phyloP scores from a whole-genome alignment of 257 asterid genomes.

The Solanum paucissectum region DNA sequence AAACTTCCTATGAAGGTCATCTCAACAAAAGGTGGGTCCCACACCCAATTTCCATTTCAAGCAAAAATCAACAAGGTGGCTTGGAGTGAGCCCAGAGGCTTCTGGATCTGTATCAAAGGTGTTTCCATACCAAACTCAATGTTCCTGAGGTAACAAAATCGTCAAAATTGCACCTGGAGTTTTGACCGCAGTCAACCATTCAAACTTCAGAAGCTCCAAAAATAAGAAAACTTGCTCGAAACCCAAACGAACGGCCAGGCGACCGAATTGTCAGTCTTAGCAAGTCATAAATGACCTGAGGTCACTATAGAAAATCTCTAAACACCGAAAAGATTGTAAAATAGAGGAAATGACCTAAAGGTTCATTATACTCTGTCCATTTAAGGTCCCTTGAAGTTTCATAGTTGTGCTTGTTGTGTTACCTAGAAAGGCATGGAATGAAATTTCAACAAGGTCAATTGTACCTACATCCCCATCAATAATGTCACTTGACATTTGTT shows the following conservation, averaged over 20 bases:
- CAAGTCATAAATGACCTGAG: background rate
- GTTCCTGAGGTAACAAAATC: background rate
- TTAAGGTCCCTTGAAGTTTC: background rate
- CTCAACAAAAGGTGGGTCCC: background rate
- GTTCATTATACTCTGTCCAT: background rate
- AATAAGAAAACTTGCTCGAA: background rate
- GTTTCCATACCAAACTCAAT: background rate
- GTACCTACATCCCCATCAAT: background rate
- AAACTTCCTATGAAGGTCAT: no score
- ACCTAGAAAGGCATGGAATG: background rate
- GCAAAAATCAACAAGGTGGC: background rate
- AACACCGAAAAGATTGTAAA: no score
- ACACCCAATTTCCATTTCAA: background rate
- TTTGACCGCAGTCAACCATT: background rate
- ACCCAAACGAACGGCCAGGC: background rate
- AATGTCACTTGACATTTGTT: background rate
- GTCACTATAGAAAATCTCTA: no score
- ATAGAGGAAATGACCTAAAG: background rate
- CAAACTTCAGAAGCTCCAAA: background rate
- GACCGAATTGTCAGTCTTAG: background rate
- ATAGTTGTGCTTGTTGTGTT: background rate
- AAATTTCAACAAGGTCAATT: background rate
- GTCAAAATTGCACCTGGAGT: background rate
- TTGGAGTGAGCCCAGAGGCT: background rate
- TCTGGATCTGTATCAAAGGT: background rate